These are phyloP conservation scores for Penicillium sp. DNA, from an alignment of 2,329 filamentous ascomycete genomes.

Conservation along the genomic window DNA sequence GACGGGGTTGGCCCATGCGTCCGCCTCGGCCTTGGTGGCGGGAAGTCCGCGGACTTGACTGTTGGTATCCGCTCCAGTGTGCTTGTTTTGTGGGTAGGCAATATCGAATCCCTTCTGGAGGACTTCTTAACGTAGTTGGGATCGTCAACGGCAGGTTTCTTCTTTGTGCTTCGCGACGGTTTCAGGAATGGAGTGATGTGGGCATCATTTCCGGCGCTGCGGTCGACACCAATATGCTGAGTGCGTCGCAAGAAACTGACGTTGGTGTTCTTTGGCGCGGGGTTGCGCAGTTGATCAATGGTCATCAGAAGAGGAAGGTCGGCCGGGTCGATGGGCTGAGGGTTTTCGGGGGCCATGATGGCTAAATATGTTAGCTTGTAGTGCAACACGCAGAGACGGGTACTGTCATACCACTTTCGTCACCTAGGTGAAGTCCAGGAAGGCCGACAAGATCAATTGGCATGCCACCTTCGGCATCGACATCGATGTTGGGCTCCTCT, in stretches of 20 bases:
- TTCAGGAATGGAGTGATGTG: constrained; percentile 27
- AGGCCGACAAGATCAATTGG: constrained; percentile 93
- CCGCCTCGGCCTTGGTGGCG: constrained; percentile 55
- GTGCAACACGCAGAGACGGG: not conserved
- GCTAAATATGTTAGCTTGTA: constrained; percentile 52
- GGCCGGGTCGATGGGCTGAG: constrained; percentile 74
- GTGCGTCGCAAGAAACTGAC: constrained; percentile 95
- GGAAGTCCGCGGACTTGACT: constrained; percentile 57
- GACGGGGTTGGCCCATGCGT: constrained; percentile 62
- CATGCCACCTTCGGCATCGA: constrained; percentile 97
- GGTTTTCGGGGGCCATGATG: constrained; percentile 75
- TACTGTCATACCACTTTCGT: constrained; percentile 75
- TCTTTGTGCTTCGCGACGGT: constrained; percentile 28
- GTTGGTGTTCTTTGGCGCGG: constrained; percentile 71
- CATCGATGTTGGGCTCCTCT: constrained; percentile 93
- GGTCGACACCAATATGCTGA: constrained; percentile 73
- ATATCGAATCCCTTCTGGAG: constrained; percentile 67
- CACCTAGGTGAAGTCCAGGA: constrained; percentile 90
- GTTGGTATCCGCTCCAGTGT: constrained; percentile 58
- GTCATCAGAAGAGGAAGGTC: constrained; percentile 83
- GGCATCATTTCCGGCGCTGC: constrained; percentile 36
- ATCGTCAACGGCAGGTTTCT: constrained; percentile 53
- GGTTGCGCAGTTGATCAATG: constrained; percentile 81
- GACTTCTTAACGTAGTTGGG: constrained; percentile 61
- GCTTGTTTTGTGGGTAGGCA: constrained; percentile 63